Percentiles rank a stretch among this genome's conserved stretches.
These are phyloP conservation scores for Eimeria zaria DNA, from an alignment of 169 alveolate genomes.

Conservation along the genomic window DNA sequence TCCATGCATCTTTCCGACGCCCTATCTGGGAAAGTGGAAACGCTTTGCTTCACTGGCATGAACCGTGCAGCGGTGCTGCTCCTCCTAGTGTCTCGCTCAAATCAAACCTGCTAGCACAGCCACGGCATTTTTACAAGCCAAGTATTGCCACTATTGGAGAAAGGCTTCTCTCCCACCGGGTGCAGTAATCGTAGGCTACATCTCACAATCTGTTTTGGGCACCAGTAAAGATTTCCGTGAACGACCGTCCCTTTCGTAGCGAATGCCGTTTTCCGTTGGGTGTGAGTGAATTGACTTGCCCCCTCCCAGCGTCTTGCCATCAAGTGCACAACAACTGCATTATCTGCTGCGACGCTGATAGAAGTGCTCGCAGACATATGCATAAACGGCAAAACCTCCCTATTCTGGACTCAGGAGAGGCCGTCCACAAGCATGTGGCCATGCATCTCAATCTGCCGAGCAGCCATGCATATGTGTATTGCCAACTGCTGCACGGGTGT, in stretches of 20 bases:
- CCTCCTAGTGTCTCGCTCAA: background rate
- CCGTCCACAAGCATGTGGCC: background rate
- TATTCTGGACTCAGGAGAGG: background rate
- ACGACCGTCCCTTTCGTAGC: too few species aligned
- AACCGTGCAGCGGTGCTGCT: background rate
- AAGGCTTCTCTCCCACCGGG: background rate
- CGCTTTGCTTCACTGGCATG: background rate
- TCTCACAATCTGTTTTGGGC: too few species aligned
- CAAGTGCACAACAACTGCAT: background rate
- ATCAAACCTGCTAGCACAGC: background rate
- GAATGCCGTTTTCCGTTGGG: too few species aligned
- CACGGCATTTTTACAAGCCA: background rate
- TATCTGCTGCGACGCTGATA: too few species aligned
- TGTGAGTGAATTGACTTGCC: too few species aligned
- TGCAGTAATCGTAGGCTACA: background rate
- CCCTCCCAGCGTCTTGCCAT: background rate
- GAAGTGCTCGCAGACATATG: background rate
- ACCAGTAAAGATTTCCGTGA: too few species aligned
- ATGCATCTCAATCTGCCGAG: background rate
- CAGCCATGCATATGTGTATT: background rate
- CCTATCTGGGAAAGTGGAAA: too few species aligned
- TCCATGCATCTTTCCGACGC: background rate
- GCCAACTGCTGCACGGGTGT: background rate
- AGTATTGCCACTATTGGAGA: too few species aligned
- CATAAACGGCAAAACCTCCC: background rate